Percentiles rank a stretch among this genome's conserved stretches.
These are phyloP conservation scores for Capronia americana DNA, from an alignment of 2,329 filamentous ascomycete species.

Conservation along the genomic window DNA sequence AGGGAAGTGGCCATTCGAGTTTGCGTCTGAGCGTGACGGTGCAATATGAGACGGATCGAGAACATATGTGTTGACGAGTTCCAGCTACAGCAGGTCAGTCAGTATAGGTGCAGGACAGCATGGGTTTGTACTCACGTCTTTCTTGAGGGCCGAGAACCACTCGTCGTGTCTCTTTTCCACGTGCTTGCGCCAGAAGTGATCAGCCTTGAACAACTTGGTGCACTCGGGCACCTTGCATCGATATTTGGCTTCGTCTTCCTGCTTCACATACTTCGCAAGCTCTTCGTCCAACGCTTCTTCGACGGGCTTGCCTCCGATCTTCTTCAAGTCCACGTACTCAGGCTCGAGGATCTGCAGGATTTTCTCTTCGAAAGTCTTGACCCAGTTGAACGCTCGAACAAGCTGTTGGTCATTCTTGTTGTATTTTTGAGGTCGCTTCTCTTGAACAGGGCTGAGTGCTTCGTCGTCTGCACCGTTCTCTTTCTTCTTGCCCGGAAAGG, in stretches of 20 bases:
- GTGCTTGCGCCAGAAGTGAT: slow-evolving; percentile 97
- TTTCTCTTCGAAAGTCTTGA: slow-evolving; percentile 98
- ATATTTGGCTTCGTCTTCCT: slow-evolving; percentile 97
- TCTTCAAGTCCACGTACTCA: slow-evolving; percentile 82
- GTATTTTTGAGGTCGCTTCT: slow-evolving; percentile 73
- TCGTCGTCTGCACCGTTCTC: slow-evolving; percentile 68
- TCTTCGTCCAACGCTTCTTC: slow-evolving; percentile 90
- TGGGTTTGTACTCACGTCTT: slow-evolving; percentile 70
- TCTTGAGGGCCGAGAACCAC: slow-evolving; percentile 79
- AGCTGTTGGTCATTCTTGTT: slow-evolving; percentile 89
- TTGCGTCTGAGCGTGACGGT: slow-evolving; percentile 89
- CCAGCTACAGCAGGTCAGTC: slow-evolving; percentile 66
- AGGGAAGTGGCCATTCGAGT: slow-evolving; percentile 94
- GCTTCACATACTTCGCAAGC: slow-evolving; percentile 85
- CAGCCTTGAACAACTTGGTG: slow-evolving; percentile 95
- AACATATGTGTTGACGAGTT: slow-evolving; percentile 92
- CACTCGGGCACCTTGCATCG: slow-evolving; percentile 96
- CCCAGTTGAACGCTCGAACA: slow-evolving; percentile 96
- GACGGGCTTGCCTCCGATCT: slow-evolving; percentile 84
- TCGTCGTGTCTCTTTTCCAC: slow-evolving; percentile 94
- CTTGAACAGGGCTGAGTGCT: slow-evolving; percentile 66
- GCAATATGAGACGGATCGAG: slow-evolving; percentile 94
- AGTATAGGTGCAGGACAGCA: slow-evolving; percentile 40
- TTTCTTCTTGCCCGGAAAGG: slow-evolving; percentile 83
- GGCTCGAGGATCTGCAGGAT: slow-evolving; percentile 90